Percentiles rank a stretch among this genome's conserved stretches.
phyloP scores from a whole-genome alignment of 2,329 filamentous ascomycete species.

The Volutella citrinella region DNA sequence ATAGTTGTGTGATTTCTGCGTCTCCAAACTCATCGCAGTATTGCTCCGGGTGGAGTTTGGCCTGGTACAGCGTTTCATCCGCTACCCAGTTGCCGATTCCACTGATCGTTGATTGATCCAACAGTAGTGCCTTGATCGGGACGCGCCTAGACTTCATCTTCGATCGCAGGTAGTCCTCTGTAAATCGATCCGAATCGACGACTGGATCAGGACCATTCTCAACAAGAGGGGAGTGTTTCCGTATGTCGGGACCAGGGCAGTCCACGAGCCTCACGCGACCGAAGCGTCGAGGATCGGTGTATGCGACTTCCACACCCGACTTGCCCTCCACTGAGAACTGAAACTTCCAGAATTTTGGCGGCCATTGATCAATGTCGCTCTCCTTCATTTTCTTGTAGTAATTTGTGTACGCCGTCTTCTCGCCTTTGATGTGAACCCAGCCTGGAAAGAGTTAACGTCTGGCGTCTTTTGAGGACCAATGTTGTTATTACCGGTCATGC shows the following conservation, averaged over 20 bases:
- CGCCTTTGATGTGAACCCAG: conserved; percentile 84
- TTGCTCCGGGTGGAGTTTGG: conserved; percentile 86
- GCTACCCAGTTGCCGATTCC: conserved; percentile 98
- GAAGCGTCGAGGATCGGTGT: conserved; percentile 79
- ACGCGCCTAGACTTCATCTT: conserved; percentile 76
- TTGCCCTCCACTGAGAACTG: conserved; percentile 61
- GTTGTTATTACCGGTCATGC: conserved; percentile 67
- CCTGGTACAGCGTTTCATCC: conserved; percentile 89
- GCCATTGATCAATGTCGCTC: conserved; percentile 66
- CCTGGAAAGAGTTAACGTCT: too few relatives aligned
- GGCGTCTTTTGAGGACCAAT: too few relatives aligned
- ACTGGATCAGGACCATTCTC: conserved; percentile 96
- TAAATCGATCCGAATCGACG: conserved; percentile 73
- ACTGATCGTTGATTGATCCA: conserved; percentile 85
- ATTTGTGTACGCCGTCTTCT: conserved; percentile 73
- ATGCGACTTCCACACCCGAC: conserved; percentile 63
- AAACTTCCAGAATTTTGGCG: conserved; percentile 89
- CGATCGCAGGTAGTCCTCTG: conserved; percentile 67
- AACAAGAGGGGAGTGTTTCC: conserved; percentile 72
- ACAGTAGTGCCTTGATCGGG: conserved; percentile 81
- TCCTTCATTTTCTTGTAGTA: conserved; percentile 73
- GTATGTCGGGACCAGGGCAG: conserved; percentile 72
- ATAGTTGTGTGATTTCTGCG: conserved; percentile 67
- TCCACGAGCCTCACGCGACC: conserved; percentile 78
- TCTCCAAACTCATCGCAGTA: conserved; percentile 80